Conservation (phyloP, 2,329 filamentous ascomycete species). For the Chaetomiaceae sp. region DNA sequence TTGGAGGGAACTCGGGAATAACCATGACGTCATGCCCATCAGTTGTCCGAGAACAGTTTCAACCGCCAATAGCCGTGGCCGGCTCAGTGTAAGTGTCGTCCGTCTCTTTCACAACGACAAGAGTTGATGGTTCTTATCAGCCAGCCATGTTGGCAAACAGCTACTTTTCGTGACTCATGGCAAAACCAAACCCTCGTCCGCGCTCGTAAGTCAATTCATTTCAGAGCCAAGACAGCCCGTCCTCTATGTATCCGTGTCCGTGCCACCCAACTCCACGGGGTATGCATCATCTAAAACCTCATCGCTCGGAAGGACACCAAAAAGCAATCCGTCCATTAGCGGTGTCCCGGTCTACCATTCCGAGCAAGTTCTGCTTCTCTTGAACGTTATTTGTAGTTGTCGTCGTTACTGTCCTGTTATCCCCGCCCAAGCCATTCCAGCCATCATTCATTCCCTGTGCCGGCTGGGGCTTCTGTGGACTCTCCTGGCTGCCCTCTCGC, state of each 20-base stretch:
- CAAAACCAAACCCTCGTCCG: too few species aligned
- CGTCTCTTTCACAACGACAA: too few species aligned
- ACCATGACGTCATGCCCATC: conserved; percentile 1
- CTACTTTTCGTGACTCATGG: too few species aligned
- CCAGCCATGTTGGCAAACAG: too few species aligned
- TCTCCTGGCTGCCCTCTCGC: conserved; percentile 32
- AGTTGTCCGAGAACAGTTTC: too few species aligned
- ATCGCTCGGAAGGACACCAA: not conserved
- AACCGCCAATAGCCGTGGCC: too few species aligned
- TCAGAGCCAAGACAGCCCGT: not conserved
- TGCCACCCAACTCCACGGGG: conserved; percentile 9
- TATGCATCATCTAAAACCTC: conserved; percentile 11
- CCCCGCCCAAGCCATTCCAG: too few species aligned
- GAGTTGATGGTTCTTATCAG: too few species aligned
- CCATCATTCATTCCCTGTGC: conserved; percentile 20
- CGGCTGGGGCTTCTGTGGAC: conserved; percentile 25
- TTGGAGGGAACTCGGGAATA: not conserved
- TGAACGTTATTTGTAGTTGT: too few species aligned
- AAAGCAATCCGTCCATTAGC: conserved; percentile 2
- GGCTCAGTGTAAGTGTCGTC: too few species aligned
- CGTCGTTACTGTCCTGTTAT: not conserved
- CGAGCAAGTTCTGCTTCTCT: too few species aligned
- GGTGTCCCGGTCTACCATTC: not conserved
- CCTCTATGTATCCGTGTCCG: not conserved
- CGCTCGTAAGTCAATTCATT: not conserved